A percentile compares a stretch with the other conserved stretches of the same genome.
Evolutionary conservation across 2,329 filamentous ascomycete species (phyloP).

Genomic region (Aspergillus calidoustus): DNA sequence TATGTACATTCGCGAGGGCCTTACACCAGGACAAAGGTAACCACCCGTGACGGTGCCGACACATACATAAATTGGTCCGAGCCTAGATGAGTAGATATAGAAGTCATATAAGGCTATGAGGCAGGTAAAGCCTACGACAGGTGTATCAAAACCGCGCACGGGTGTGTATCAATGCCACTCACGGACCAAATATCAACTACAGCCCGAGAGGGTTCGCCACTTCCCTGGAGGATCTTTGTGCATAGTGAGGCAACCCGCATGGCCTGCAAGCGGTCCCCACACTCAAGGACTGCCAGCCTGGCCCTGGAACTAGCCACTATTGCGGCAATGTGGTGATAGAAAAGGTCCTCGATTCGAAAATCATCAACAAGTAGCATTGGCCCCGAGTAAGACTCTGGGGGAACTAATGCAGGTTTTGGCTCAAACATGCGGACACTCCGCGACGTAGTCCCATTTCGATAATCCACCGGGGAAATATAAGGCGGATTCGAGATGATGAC

Average conservation of each 20-base stretch:
- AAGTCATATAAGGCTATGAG: too few species aligned
- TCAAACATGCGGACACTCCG: constrained; percentile 82
- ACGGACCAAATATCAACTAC: constrained; percentile 4
- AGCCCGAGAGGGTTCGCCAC: background rate
- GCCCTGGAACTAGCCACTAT: constrained; percentile 30
- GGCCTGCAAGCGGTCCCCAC: constrained; percentile 41
- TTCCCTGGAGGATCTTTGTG: background rate
- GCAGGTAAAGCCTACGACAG: background rate
- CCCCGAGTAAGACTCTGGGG: constrained; percentile 40
- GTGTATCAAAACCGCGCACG: constrained; percentile 8
- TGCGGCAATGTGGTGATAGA: constrained; percentile 40
- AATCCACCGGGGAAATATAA: constrained; percentile 74
- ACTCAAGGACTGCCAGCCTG: constrained; percentile 42
- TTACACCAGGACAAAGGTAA: background rate
- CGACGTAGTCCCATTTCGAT: constrained; percentile 62
- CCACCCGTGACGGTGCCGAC: too few species aligned
- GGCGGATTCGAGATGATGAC: constrained; percentile 88
- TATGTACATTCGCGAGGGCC: too few species aligned
- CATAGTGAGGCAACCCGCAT: constrained; percentile 34
- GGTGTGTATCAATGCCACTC: background rate
- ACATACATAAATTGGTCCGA: too few species aligned
- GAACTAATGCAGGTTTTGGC: constrained; percentile 78
- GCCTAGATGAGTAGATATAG: too few species aligned
- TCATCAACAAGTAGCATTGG: background rate
- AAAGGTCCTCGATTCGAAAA: constrained; percentile 36